phyloP scores from a whole-genome alignment of 768 basidiomycete genomes.

The Amanita fuliginea region DNA sequence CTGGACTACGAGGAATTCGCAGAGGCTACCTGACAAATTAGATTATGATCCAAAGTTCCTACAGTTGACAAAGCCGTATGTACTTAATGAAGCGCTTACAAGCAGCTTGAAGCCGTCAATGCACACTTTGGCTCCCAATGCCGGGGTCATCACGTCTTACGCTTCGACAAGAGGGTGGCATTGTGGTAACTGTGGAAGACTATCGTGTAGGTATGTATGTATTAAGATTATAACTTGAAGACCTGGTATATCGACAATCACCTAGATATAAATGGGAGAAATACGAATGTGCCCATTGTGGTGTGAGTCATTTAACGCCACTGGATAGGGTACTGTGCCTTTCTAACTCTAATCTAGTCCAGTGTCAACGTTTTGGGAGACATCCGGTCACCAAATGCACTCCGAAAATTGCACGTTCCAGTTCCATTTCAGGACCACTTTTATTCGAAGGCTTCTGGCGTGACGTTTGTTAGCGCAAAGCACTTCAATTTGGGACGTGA shows the following conservation, averaged over 20 bases:
- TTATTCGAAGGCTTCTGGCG: constrained; percentile 22
- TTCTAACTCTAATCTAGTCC: background rate
- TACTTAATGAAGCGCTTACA: constrained; percentile 22
- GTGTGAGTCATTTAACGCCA: constrained; percentile 23
- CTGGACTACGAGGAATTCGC: constrained; percentile 28
- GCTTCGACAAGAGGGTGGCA: constrained; percentile 58
- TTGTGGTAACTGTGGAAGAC: constrained; percentile 55
- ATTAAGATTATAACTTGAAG: background rate
- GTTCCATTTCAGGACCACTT: constrained; percentile 20
- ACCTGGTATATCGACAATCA: background rate
- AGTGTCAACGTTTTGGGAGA: constrained; percentile 12
- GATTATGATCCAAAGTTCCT: constrained; percentile 41
- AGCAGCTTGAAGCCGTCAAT: constrained; percentile 24
- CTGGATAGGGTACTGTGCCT: background rate
- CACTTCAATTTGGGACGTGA: constrained; percentile 10
- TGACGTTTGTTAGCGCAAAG: constrained; percentile 8
- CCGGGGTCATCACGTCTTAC: constrained; percentile 38
- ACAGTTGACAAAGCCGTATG: constrained; percentile 19
- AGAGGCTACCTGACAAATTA: constrained; percentile 23
- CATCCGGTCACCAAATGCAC: constrained; percentile 23
- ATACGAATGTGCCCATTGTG: constrained; percentile 59
- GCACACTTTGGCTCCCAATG: constrained; percentile 15
- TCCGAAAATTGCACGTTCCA: constrained; percentile 21
- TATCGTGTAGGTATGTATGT: constrained; percentile 65
- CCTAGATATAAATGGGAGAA: constrained; percentile 61